A percentile compares a stretch with the other conserved stretches of the same genome.
Conservation (phyloP, 1,284 basidiomycete species). For the Rhodotorula sp. region DNA sequence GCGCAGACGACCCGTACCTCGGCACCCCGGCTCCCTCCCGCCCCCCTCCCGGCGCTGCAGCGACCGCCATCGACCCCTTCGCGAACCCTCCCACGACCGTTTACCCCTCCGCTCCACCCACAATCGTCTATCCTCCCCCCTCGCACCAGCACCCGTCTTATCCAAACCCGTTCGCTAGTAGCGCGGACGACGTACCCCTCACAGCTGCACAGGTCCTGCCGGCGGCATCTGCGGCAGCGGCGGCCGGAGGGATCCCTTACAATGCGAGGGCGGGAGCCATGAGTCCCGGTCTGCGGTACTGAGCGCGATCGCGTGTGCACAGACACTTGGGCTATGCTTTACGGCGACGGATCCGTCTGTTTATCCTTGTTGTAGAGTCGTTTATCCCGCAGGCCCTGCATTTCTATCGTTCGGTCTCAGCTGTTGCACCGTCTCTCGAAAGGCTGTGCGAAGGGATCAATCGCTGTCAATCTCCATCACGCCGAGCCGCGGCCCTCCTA, state of each 20-base stretch:
- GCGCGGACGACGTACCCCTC: constrained; percentile 1
- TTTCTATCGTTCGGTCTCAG: too few relatives aligned
- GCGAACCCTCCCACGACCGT: constrained; percentile 35
- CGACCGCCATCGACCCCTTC: constrained; percentile 35
- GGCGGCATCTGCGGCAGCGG: not conserved
- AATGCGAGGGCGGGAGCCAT: not conserved
- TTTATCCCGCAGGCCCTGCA: too few relatives aligned
- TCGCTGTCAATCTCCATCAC: constrained; percentile 9
- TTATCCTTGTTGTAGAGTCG: too few relatives aligned
- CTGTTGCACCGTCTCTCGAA: too few relatives aligned
- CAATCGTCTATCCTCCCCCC: not conserved
- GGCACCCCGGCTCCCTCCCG: not conserved
- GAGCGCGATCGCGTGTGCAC: too few relatives aligned
- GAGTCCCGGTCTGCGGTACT: too few relatives aligned
- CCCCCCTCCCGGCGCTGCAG: not conserved
- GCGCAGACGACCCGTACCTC: constrained; percentile 18
- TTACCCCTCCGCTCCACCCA: not conserved
- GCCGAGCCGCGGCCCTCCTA: not conserved
- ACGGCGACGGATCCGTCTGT: too few relatives aligned
- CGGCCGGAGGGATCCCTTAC: not conserved
- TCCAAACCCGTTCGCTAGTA: not conserved
- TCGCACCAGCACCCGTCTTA: not conserved
- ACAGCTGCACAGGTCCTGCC: not conserved
- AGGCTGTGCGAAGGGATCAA: not conserved
- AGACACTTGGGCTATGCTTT: too few relatives aligned